These are phyloP conservation scores for Saitozyma podzolica DNA, from an alignment of 768 basidiomycete species.

Conservation along the genomic window DNA sequence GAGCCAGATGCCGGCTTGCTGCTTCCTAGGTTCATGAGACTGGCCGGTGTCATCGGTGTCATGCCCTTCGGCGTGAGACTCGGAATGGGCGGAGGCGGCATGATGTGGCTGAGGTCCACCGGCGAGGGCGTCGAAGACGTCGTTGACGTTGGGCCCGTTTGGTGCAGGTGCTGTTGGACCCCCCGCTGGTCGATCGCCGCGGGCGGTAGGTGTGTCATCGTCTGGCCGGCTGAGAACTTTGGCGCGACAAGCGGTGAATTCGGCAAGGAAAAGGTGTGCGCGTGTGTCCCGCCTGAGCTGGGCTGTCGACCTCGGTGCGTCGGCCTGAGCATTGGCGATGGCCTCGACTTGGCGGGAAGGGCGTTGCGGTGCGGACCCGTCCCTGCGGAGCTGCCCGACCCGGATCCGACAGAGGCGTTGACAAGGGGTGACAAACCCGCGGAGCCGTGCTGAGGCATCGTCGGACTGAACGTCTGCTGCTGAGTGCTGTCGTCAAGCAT, in stretches of 20 bases:
- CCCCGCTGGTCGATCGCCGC: constrained; percentile 30
- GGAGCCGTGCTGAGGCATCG: no score
- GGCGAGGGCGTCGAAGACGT: constrained; percentile 66
- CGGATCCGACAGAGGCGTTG: no score
- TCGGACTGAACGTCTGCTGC: neutral
- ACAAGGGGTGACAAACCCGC: no score
- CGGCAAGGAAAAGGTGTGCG: constrained; percentile 15
- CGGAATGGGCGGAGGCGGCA: constrained; percentile 79
- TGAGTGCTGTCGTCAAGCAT: constrained; percentile 24
- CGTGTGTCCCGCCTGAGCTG: neutral
- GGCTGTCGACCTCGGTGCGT: constrained; percentile 31
- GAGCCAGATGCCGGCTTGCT: constrained; percentile 56
- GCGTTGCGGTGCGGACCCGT: constrained; percentile 34
- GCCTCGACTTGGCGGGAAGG: constrained; percentile 38
- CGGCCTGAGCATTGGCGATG: constrained; percentile 51
- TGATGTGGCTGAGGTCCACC: constrained; percentile 66
- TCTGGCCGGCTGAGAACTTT: constrained; percentile 13
- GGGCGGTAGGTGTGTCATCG: constrained; percentile 16
- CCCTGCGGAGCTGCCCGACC: neutral
- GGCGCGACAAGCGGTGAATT: constrained; percentile 26
- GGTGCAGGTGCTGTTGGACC: constrained; percentile 22
- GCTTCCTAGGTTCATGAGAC: constrained; percentile 80
- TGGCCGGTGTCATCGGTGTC: constrained; percentile 81
- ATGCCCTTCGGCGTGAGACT: constrained; percentile 50
- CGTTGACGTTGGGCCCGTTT: constrained; percentile 55